Evolutionary conservation across 1,139 yeast species (phyloP).

Genomic region (Pichia sorboxylosa): DNA sequence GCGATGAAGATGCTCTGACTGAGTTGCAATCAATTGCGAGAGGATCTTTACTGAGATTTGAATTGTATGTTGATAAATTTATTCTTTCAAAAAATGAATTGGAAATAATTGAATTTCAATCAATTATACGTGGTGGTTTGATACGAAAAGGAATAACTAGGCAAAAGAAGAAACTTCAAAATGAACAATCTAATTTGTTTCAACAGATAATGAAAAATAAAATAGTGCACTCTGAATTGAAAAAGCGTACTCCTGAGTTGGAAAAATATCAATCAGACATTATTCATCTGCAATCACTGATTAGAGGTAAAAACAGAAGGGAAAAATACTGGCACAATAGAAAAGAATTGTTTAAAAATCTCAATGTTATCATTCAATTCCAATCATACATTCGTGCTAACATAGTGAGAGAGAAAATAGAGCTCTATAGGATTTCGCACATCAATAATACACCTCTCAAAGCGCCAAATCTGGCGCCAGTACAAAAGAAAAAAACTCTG

Average conservation of each 20-base stretch:
- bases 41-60: conserved; percentile 55
- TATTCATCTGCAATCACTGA: conserved; percentile 24
- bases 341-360: conserved; percentile 12
- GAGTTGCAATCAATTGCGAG: conserved; percentile 50
- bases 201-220: conserved; percentile 14
- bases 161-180: conserved; percentile 9
- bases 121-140: conserved; percentile 23
- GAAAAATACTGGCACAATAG: conserved; percentile 11
- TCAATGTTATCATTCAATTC: conserved; percentile 14
- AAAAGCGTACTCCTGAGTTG: conserved; percentile 8
- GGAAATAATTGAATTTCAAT: conserved; percentile 32
- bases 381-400: conserved; percentile 27
- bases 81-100: conserved; percentile 45
- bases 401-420: too few relatives aligned
- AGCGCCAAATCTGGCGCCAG: too few relatives aligned
- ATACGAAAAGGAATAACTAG: conserved; percentile 6
- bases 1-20: conserved; percentile 17
- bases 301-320: conserved; percentile 23
- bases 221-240: conserved; percentile 14
- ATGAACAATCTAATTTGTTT: conserved; percentile 10
- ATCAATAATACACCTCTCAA: too few relatives aligned
- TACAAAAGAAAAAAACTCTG: too few relatives aligned
- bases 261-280: conserved; percentile 19
- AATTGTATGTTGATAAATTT: conserved; percentile 48
- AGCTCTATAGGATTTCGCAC: too few relatives aligned